These are phyloP conservation scores for Tephrocybe rancida DNA, from an alignment of 768 basidiomycete species.

Conservation along the genomic window DNA sequence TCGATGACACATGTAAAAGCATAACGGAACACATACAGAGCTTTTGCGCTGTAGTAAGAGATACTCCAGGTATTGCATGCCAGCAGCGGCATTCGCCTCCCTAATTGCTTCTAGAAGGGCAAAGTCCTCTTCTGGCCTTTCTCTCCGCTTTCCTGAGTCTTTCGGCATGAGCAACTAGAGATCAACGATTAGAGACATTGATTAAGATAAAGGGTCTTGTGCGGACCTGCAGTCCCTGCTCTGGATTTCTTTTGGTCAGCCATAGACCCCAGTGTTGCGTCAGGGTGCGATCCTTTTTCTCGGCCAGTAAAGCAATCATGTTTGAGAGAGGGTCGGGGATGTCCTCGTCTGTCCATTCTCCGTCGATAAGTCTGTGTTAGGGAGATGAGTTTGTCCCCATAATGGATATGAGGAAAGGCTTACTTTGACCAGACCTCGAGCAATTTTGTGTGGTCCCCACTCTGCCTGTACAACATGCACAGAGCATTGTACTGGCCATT, in stretches of 20 bases:
- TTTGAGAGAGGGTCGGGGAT: conserved; percentile 64
- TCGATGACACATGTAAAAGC: not conserved
- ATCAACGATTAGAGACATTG: not conserved
- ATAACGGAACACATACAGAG: conserved; percentile 45
- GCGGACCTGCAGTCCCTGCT: conserved; percentile 70
- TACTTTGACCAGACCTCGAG: conserved; percentile 72
- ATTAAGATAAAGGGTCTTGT: not conserved
- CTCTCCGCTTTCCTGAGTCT: conserved; percentile 55
- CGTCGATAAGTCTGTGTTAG: conserved; percentile 59
- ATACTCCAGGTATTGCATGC: conserved; percentile 76
- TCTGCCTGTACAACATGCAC: conserved; percentile 59
- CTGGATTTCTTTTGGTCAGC: conserved; percentile 70
- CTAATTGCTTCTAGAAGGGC: conserved; percentile 57
- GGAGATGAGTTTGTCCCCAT: not conserved
- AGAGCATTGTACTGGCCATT: conserved; percentile 62
- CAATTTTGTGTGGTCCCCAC: conserved; percentile 60
- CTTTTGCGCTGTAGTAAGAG: conserved; percentile 72
- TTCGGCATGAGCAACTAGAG: conserved; percentile 63
- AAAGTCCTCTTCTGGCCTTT: conserved; percentile 64
- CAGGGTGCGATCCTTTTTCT: conserved; percentile 59
- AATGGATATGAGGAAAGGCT: conserved; percentile 23
- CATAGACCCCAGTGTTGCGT: conserved; percentile 81
- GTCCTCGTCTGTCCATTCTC: conserved; percentile 62
- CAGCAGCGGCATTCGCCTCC: conserved; percentile 60
- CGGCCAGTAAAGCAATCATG: conserved; percentile 58